Percentiles rank a stretch among this genome's conserved stretches.
Evolutionary conservation across 345 rosid genomes (phyloP).

Genomic region (Arabis alpina): DNA sequence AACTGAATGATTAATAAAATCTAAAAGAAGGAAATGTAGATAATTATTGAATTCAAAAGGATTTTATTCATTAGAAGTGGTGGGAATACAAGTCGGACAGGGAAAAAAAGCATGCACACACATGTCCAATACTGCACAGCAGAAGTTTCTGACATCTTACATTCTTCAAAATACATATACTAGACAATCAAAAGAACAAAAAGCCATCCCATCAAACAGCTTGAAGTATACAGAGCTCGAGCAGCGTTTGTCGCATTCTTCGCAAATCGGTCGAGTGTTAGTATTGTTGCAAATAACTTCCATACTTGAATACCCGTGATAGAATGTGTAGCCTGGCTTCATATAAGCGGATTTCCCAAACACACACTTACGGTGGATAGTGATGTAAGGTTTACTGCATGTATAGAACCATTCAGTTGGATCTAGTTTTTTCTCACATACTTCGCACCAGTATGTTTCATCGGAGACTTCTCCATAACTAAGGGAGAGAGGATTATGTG

Average conservation of each 20-base stretch:
- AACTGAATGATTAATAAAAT: too few species aligned
- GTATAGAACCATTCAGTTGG: conserved; percentile 15
- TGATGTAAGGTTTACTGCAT: not conserved
- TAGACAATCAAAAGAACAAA: not conserved
- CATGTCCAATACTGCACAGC: too few species aligned
- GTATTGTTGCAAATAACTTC: not conserved
- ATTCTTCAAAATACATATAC: too few species aligned
- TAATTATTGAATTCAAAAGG: too few species aligned
- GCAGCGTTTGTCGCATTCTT: not conserved
- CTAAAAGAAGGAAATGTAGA: too few species aligned
- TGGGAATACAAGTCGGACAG: too few species aligned
- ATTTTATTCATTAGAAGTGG: too few species aligned
- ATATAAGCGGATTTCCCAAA: not conserved
- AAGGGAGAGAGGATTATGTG: not conserved
- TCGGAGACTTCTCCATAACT: not conserved
- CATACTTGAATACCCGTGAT: too few species aligned
- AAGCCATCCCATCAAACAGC: not conserved
- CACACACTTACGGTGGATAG: not conserved
- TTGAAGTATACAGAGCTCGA: not conserved
- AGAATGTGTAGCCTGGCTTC: not conserved
- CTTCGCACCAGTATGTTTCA: conserved; percentile 11
- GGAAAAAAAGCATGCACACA: too few species aligned
- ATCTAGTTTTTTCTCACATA: not conserved
- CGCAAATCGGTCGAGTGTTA: not conserved
- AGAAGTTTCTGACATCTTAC: too few species aligned